These are phyloP conservation scores for Talaromyces borbonicus DNA, from an alignment of 495 filamentous ascomycete species.

Conservation along the genomic window DNA sequence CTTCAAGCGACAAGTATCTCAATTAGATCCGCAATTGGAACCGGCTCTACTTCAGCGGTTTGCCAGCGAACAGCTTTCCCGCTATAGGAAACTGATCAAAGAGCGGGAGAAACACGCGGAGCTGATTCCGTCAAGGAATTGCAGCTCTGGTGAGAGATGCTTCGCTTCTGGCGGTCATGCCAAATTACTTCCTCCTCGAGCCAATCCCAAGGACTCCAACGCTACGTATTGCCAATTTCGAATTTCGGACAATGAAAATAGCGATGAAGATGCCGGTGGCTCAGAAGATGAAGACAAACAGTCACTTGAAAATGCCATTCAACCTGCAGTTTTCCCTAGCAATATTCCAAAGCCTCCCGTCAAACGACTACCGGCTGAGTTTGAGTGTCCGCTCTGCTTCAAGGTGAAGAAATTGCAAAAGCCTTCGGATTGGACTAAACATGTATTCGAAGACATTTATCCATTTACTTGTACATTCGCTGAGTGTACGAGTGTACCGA, in stretches of 20 bases:
- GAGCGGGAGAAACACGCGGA: constrained; percentile 60
- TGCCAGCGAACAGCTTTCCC: constrained; percentile 64
- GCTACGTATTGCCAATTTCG: constrained; percentile 41
- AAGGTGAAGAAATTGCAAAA: constrained; percentile 84
- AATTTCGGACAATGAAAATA: constrained; percentile 40
- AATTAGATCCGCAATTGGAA: constrained; percentile 60
- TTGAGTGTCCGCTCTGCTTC: constrained; percentile 90
- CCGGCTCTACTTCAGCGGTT: constrained; percentile 72
- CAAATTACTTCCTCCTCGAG: constrained; percentile 39
- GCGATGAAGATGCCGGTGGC: constrained; percentile 45
- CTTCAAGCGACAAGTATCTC: constrained; percentile 65
- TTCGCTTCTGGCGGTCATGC: constrained; percentile 52
- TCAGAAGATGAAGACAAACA: constrained; percentile 30
- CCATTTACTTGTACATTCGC: constrained; percentile 93
- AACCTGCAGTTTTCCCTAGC: constrained; percentile 60
- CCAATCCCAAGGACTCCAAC: constrained; percentile 32
- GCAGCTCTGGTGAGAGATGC: constrained; percentile 52
- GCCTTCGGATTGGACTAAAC: constrained; percentile 97
- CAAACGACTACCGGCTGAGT: constrained; percentile 68
- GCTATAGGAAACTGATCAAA: constrained; percentile 72
- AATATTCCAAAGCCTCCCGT: constrained; percentile 82
- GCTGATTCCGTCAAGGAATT: constrained; percentile 42
- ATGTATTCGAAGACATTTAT: constrained; percentile 91
- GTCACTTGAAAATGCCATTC: constrained; percentile 55
- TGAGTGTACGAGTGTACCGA: constrained; percentile 65